Base-by-base conservation (phyloP, 2,329 filamentous ascomycete genomes). In the Tricladium varicosporioides region DNA sequence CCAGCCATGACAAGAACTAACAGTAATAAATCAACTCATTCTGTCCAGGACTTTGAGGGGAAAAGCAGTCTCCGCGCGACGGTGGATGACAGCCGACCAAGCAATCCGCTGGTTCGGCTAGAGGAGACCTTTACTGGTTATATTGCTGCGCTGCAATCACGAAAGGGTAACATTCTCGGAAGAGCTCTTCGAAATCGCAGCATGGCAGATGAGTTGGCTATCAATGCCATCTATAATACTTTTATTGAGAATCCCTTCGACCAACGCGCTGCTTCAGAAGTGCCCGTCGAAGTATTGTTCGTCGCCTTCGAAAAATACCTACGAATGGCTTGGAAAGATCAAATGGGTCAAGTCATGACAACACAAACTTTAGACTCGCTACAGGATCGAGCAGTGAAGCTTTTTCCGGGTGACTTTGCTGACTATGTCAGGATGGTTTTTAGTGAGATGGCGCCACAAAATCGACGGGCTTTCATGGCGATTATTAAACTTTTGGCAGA, bases 261-360 rank as follows among this genome's bases (percentile, higher is more conserved):
- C 67, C 81, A 89, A 61, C 88, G 95, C 53, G 78, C 86, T 9
- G 85, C 89, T 1, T 81, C 85, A 0, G 91, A 96, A 58, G 80
- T 90, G 8, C 82, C 86, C 2, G 85, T 93, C 8, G 92, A 97
- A 67, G 86, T 93, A 16, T 81, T 97, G 5, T 96, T 97, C 69
- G 88, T 89, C 22, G 89, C 92, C 0, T 97, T 97, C 70, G 92
- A 97, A 71, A 97, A 95, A 60, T 97, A 97, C 65, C 76, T 97
- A 59, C 86, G 85, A 57, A 87, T 92, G 61, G 92, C 90, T 11
- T 97, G 93, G 93, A 86, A 83, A 58, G 89, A 93, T 63, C 87
- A 91, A 65, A 92, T 97, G 79, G 93, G 93, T 0, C 85, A 90
- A 2, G 84, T 97, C 54, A 85, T 97, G 71, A 85, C 89, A 1